Base-by-base conservation (phyloP, 1,139 yeast species). In the Yamadazyma dendronema region DNA sequence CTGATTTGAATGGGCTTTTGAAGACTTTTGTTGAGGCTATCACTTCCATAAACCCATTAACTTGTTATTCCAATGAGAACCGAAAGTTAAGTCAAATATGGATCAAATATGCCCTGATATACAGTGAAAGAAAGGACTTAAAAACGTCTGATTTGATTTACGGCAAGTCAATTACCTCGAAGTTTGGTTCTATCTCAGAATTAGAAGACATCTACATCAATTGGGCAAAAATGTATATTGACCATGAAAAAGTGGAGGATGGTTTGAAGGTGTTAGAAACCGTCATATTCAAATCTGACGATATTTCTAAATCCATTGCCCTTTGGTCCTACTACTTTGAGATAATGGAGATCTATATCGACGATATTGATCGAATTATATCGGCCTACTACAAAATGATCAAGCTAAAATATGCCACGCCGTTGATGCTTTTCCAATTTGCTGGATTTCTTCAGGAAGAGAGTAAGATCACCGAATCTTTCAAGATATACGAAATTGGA, bases 301-400 rank as follows among this genome's bases (percentile, higher is more conserved):
- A 54, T 13, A 57, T 52, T 25, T 80, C 76, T 52, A 81, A 77
- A 48, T 79, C 86, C 4, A 62, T 67, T 35, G 76, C 74, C 40
- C 58, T 88, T 3, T 89, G 96, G 96, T 62, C 77, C 6, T 78
- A 79, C 44, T 87, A 85, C 53, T 59, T 88, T 25, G 96, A 88
- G 51, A 57, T 87, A 19, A 68, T 84, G 15, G 95, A 86, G 56
- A 74, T 86, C 16, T 64, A 74, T 30, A 73, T 77, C 4, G 49
- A 50, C 3, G 54, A 55, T 27, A 56, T 65, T 2, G 45, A 50
- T 2, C 48, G 51, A 35, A 59, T 65, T 2, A 32, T 38, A 9
- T 5, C 21, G 4, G 77, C 81, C 1, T 88, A 87, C 54, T 82
- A 84, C 30, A 65, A 72, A 31, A 65, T 81, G 39, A 72, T 89